phyloP scores from a whole-genome alignment of 2,329 filamentous ascomycete species.

The Fusarium longipes region DNA sequence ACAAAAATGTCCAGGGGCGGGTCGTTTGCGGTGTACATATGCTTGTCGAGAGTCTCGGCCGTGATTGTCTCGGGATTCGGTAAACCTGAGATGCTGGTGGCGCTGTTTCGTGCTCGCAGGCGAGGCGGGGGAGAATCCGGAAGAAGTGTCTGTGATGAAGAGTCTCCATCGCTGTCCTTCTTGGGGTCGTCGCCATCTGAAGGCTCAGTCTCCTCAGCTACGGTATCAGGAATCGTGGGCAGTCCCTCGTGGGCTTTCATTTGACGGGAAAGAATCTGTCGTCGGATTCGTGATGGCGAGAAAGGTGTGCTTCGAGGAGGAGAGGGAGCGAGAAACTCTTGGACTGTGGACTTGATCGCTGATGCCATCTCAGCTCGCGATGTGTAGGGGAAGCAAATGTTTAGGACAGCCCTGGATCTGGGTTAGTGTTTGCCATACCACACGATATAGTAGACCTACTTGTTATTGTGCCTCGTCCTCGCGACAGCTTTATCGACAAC shows the following conservation, averaged over 20 bases:
- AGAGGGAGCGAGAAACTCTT: conserved; percentile 83
- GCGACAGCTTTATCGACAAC: conserved; percentile 88
- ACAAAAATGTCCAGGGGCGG: conserved; percentile 92
- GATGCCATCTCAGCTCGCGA: conserved; percentile 95
- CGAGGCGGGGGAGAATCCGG: conserved; percentile 63
- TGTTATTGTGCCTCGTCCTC: conserved; percentile 87
- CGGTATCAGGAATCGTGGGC: conserved; percentile 62
- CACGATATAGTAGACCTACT: conserved; percentile 59
- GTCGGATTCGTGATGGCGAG: conserved; percentile 86
- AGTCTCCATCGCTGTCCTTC: conserved; percentile 64
- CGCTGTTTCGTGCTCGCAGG: conserved; percentile 49
- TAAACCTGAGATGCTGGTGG: conserved; percentile 55
- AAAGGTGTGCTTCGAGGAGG: conserved; percentile 76
- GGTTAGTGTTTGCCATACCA: conserved; percentile 18
- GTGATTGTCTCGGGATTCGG: conserved; percentile 89
- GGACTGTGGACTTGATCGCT: conserved; percentile 86
- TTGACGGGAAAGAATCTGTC: conserved; percentile 81
- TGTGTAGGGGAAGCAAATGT: conserved; percentile 98
- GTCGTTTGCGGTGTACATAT: conserved; percentile 87
- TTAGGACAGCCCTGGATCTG: conserved; percentile 68
- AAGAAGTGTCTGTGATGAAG: conserved; percentile 69
- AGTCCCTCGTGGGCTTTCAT: conserved; percentile 61
- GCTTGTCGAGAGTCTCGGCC: conserved; percentile 80
- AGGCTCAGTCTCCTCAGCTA: conserved; percentile 53
- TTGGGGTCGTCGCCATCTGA: conserved; percentile 59